Base-by-base conservation (phyloP, 1,139 yeast species). In the Diutina rugosa region DNA sequence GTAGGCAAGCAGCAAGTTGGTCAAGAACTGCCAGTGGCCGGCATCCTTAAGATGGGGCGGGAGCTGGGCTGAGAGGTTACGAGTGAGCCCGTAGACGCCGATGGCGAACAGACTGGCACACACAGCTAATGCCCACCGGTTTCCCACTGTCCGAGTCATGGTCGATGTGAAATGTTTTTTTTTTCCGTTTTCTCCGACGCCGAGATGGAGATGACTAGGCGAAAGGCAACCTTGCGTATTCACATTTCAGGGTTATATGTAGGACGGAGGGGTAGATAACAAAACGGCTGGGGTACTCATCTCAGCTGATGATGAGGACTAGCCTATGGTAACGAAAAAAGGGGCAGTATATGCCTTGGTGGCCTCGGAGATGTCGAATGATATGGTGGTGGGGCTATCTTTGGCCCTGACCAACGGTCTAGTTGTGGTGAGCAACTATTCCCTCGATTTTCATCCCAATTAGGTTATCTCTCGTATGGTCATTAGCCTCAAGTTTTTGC, bases 21-120 rank as follows among this genome's bases (percentile, higher is more conserved):
- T 85, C 55, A 85, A 71, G 65, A 85, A 85, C 65, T 85, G 90
- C 71, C 78, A 78, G 58, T 78, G 85, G 1, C 91, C 91, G 0
- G 82, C 90, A 12, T 68, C 67, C 5, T 63, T 70, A 46, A 85
- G 67, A 54, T 70, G 72, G 1, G 68, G 71, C 0, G 90, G 89
- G 32, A 82, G 67, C n/a, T 56, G 60, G 30, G 67, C 61, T 52
- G 57, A 55, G 57, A 64, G 57, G 6, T 69, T 58, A 48, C 58
- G 56, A 49, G 45, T 32, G 9, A 60, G 54, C 0, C 78, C 79
- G 57, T 66, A 71, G 2, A 56, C 46, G 1, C 78, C 77, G 48
- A 72, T 62, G 2, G 61, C 61, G 4, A 73, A 56, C 4, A 77
- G 71, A 1, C 65, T 56, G 2, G 62, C 59, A 58, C 72, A 64